These are phyloP conservation scores for Cercospora sp. DNA, from an alignment of 2,329 filamentous ascomycete genomes.

Conservation along the genomic window DNA sequence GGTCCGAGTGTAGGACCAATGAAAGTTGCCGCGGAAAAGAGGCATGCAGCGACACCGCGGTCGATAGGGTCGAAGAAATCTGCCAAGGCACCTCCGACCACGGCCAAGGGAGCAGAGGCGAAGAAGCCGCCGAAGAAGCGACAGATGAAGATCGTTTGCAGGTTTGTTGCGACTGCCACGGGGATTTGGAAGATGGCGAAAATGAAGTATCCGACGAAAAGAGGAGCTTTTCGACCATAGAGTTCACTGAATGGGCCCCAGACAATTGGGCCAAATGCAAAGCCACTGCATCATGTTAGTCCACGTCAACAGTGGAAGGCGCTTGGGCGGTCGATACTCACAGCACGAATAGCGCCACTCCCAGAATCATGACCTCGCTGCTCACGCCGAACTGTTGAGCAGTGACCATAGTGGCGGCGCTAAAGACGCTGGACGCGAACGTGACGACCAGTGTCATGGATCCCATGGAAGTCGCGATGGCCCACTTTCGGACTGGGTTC, in stretches of 20 bases:
- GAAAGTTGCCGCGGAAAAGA: conserved; percentile 32
- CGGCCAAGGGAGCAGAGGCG: conserved; percentile 50
- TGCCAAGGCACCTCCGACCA: conserved; percentile 43
- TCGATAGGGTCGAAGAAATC: conserved; percentile 32
- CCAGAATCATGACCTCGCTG: conserved; percentile 31
- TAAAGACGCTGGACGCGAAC: conserved; percentile 49
- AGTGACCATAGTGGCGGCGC: conserved; percentile 23
- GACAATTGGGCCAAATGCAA: conserved; percentile 26
- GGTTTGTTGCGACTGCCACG: conserved; percentile 55
- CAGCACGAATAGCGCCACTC: conserved; percentile 30
- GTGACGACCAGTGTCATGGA: conserved; percentile 48
- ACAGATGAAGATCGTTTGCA: conserved; percentile 56
- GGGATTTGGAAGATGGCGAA: conserved; percentile 59
- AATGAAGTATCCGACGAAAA: conserved; percentile 33
- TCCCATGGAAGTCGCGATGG: conserved; percentile 29
- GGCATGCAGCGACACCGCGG: conserved; percentile 31
- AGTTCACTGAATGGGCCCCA: conserved; percentile 50
- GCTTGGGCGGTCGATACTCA: conserved; percentile 7
- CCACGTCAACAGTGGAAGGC: neutral
- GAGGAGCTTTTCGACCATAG: conserved; percentile 52
- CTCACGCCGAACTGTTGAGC: conserved; percentile 29
- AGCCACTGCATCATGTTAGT: conserved; percentile 10
- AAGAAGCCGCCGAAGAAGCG: conserved; percentile 59
- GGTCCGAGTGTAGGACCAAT: conserved; percentile 30
- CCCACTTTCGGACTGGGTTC: conserved; percentile 26